Conservation (phyloP, 306 rosid genomes). For the Acacia acuminata region DNA sequence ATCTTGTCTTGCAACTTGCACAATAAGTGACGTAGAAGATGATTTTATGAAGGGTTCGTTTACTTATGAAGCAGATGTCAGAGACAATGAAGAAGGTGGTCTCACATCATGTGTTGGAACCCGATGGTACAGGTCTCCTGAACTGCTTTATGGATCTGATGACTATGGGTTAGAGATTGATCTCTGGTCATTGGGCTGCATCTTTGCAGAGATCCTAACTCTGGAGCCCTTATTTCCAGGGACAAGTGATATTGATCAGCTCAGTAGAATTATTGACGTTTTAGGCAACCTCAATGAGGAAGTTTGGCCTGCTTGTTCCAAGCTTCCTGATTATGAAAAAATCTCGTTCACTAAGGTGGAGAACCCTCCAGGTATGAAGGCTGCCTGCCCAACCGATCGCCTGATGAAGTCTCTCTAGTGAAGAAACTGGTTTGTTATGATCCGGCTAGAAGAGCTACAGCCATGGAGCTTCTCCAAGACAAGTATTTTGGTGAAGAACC, state of each 20-base stretch:
- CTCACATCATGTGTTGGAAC: conserved; percentile 92
- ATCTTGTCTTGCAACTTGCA: conserved; percentile 90
- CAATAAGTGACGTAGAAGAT: conserved; percentile 70
- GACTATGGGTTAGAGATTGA: conserved; percentile 84
- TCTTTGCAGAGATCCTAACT: conserved; percentile 65
- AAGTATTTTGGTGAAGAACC: conserved; percentile 73
- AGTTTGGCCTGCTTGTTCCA: conserved; percentile 66
- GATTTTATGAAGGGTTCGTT: conserved; percentile 64
- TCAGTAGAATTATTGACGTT: conserved; percentile 65
- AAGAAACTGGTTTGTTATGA: conserved; percentile 66
- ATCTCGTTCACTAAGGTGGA: conserved; percentile 66
- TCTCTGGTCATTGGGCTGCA: conserved; percentile 93
- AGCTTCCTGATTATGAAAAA: conserved; percentile 69
- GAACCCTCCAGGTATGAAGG: conserved; percentile 61
- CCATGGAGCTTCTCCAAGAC: conserved; percentile 70
- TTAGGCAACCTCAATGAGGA: conserved; percentile 79
- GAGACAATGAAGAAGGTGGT: conserved; percentile 47
- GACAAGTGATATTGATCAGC: conserved; percentile 80
- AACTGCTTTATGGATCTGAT: conserved; percentile 73
- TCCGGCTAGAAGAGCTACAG: conserved; percentile 72
- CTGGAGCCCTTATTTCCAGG: conserved; percentile 85
- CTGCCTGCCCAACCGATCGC: conserved; percentile 47
- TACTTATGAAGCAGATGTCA: conserved; percentile 60
- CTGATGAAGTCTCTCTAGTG: conserved; percentile 54
- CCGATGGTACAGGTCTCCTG: conserved; percentile 86